phyloP scores from a whole-genome alignment of 371 early-diverging fungal genomes.

The Coemansia sp. region DNA sequence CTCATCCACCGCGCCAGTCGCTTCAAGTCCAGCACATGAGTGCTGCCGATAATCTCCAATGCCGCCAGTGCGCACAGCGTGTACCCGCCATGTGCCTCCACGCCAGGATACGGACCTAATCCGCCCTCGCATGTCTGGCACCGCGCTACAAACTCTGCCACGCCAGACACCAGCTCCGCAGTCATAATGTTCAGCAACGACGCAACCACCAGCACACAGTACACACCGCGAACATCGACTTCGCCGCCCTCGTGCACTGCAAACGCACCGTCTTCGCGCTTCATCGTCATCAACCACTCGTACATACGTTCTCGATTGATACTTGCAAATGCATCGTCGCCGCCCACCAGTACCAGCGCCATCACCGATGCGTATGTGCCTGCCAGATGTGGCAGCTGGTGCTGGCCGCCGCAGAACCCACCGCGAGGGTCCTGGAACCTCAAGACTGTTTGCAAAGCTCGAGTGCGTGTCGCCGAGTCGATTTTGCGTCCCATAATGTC shows the following conservation, averaged over 20 bases:
- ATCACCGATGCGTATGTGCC: conserved; percentile 63
- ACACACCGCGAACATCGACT: conserved; percentile 88
- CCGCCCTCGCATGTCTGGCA: conserved; percentile 98
- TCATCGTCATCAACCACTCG: conserved; percentile 75
- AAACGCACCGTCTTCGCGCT: conserved; percentile 89
- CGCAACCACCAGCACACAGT: conserved; percentile 86
- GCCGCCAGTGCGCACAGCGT: conserved; percentile 94
- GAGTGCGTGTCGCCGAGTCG: conserved; percentile 17
- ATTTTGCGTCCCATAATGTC: conserved; percentile 64
- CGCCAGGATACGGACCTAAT: conserved; percentile 79
- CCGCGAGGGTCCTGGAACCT: conserved; percentile 72
- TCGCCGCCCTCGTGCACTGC: conserved; percentile 91
- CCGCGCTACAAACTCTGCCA: conserved; percentile 70
- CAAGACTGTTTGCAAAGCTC: conserved; percentile 63
- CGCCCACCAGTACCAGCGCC: conserved; percentile 42
- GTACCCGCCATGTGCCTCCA: conserved; percentile 98
- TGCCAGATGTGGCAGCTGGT: conserved; percentile 61
- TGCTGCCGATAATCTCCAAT: conserved; percentile 69
- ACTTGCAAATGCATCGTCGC: conserved; percentile 21
- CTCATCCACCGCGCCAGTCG: conserved; percentile 72
- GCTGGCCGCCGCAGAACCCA: conserved; percentile 78
- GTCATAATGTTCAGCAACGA: conserved; percentile 76
- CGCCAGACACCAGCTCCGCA: conserved; percentile 68
- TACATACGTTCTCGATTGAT: conserved; percentile 56
- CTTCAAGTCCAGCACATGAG: conserved; percentile 61